These are phyloP conservation scores for Aspergillus jensenii DNA, from an alignment of 2,329 filamentous ascomycete species.

Conservation along the genomic window DNA sequence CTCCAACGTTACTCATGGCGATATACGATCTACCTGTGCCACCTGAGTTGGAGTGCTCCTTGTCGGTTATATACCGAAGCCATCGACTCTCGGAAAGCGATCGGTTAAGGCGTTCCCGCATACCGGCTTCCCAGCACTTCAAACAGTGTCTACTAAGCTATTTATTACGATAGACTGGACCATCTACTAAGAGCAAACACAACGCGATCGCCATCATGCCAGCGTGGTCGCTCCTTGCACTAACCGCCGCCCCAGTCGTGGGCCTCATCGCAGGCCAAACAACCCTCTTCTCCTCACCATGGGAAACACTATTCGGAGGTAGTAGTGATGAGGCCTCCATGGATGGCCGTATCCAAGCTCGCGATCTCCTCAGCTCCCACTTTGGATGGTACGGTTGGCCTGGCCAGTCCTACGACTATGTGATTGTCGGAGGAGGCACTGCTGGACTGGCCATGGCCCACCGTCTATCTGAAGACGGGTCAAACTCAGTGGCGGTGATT, in stretches of 20 bases:
- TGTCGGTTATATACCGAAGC: neutral
- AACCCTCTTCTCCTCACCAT: neutral
- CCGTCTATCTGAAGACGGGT: conserved; percentile 51
- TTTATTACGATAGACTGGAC: too few relatives aligned
- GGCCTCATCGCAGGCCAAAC: neutral
- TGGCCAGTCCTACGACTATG: conserved; percentile 26
- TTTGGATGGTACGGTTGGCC: conserved; percentile 1
- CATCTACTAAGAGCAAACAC: neutral
- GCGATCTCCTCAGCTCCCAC: neutral
- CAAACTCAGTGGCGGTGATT: conserved; percentile 38
- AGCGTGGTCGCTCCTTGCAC: neutral
- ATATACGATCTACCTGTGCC: too few relatives aligned
- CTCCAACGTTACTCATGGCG: neutral
- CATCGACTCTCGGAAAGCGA: neutral
- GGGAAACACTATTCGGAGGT: neutral
- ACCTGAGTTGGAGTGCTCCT: neutral
- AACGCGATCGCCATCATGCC: neutral
- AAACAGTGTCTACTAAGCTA: neutral
- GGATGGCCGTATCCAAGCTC: neutral
- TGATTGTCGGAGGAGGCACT: conserved; percentile 41
- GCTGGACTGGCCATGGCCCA: conserved; percentile 46
- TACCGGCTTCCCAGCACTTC: neutral
- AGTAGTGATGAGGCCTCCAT: neutral
- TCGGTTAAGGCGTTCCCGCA: neutral
- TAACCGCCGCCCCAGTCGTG: neutral